Conservation (phyloP, 2,329 filamentous ascomycete genomes). For the Nothomitra cinnamomea region DNA sequence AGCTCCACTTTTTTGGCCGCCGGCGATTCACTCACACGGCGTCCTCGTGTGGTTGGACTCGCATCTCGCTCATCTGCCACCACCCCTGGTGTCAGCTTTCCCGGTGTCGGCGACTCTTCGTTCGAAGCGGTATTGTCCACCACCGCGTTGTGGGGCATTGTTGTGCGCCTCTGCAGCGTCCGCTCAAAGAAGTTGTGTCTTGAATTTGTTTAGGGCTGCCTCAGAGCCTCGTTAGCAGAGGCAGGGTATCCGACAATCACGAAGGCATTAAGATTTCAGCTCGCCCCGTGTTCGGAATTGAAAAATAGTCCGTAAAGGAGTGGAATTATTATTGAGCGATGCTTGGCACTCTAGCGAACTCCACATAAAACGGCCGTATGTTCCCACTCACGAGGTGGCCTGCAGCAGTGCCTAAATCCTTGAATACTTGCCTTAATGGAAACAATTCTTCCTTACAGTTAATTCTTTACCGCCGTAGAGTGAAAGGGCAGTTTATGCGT, state of each 20-base stretch:
- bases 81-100: background rate
- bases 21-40: background rate
- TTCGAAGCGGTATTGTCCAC: background rate
- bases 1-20: conserved; percentile 24
- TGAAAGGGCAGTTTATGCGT: too few relatives aligned
- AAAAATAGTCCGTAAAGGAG: too few relatives aligned
- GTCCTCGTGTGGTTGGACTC: background rate
- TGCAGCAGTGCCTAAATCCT: too few relatives aligned
- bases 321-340: too few relatives aligned
- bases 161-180: background rate
- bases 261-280: too few relatives aligned
- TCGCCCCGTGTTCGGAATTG: too few relatives aligned
- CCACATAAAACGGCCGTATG: too few relatives aligned
- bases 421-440: too few relatives aligned
- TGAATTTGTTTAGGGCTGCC: background rate
- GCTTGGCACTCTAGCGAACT: too few relatives aligned
- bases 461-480: too few relatives aligned
- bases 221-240: background rate
- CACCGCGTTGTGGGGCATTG: background rate
- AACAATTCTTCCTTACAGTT: too few relatives aligned
- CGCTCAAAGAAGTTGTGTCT: background rate
- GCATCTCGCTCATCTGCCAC: background rate
- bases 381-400: too few relatives aligned
- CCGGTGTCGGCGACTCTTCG: background rate
- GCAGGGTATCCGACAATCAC: background rate